Conservation (phyloP, 2,329 filamentous ascomycete genomes). For the Metarhizium robertsii region DNA sequence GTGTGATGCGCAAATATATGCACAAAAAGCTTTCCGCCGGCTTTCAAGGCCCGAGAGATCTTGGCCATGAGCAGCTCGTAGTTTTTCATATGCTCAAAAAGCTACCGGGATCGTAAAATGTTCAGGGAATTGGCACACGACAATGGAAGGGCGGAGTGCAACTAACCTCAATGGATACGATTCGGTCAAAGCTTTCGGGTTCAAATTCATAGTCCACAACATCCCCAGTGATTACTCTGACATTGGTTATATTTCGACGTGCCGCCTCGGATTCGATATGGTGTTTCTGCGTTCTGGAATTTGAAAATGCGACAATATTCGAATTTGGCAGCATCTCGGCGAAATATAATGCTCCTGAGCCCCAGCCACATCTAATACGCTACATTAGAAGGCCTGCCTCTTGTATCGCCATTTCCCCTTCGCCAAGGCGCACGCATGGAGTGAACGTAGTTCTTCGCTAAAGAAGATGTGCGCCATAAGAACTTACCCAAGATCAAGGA, state of each 20-base stretch:
- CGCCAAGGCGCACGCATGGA: background rate
- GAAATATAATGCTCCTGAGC: constrained; percentile 54
- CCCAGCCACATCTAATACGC: constrained; percentile 55
- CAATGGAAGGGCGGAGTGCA: background rate
- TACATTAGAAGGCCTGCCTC: background rate
- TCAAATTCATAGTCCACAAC: constrained; percentile 58
- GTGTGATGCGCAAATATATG: constrained; percentile 58
- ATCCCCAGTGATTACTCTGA: constrained; percentile 57
- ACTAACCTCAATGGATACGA: constrained; percentile 51
- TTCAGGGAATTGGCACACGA: background rate
- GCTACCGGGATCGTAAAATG: constrained; percentile 23
- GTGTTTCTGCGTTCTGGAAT: constrained; percentile 58
- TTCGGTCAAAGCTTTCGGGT: constrained; percentile 48
- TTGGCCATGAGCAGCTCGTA: constrained; percentile 60
- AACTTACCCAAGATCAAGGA: constrained; percentile 52
- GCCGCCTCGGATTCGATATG: constrained; percentile 53
- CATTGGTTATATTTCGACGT: constrained; percentile 47
- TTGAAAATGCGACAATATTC: constrained; percentile 57
- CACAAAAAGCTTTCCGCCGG: constrained; percentile 57
- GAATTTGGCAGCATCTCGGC: constrained; percentile 55
- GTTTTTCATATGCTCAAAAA: constrained; percentile 73
- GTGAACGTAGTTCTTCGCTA: background rate
- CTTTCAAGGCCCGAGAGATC: constrained; percentile 47
- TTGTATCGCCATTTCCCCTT: background rate
- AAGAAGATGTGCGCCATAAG: background rate